Conservation (phyloP, 129 eudicot genomes). For the Cynara cardunculus region DNA sequence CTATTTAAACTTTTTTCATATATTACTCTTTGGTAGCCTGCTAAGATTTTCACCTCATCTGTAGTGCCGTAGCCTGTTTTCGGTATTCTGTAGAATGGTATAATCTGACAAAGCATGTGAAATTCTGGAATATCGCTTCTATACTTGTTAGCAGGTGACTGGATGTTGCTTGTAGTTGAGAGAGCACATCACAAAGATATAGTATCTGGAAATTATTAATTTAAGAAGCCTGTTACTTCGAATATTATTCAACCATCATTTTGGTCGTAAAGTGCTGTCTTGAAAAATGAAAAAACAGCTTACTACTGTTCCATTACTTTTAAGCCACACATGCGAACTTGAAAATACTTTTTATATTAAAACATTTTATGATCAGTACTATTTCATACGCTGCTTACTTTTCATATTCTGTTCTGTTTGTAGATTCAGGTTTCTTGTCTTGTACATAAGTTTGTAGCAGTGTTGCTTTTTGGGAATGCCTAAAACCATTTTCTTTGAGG, state of each 20-base stretch:
- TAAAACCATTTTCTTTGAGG: not conserved
- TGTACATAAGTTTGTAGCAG: not conserved
- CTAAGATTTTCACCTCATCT: not conserved
- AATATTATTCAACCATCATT: not conserved
- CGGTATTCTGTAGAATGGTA: not conserved
- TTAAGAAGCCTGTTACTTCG: not conserved
- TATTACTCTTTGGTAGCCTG: not conserved
- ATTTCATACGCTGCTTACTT: not conserved
- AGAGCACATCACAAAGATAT: not conserved
- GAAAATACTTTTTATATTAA: not conserved
- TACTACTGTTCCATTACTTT: not conserved
- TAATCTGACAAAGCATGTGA: not conserved
- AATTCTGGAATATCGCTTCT: not conserved
- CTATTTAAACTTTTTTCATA: not conserved
- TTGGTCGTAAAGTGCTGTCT: not conserved
- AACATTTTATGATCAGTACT: not conserved
- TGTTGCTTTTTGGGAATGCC: not conserved
- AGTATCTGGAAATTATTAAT: not conserved
- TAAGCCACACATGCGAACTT: not conserved
- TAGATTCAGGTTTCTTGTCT: slow-evolving; percentile 5
- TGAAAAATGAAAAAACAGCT: not conserved
- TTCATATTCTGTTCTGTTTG: slow-evolving; percentile 2
- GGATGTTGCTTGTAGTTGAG: not conserved
- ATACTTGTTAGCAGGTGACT: not conserved
- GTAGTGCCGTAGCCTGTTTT: not conserved